Evolutionary conservation across 2,329 filamentous ascomycete species (phyloP), one percentile per base, ranked within the genome.

Genomic region (Tolypocladium cylindrosporum): DNA sequence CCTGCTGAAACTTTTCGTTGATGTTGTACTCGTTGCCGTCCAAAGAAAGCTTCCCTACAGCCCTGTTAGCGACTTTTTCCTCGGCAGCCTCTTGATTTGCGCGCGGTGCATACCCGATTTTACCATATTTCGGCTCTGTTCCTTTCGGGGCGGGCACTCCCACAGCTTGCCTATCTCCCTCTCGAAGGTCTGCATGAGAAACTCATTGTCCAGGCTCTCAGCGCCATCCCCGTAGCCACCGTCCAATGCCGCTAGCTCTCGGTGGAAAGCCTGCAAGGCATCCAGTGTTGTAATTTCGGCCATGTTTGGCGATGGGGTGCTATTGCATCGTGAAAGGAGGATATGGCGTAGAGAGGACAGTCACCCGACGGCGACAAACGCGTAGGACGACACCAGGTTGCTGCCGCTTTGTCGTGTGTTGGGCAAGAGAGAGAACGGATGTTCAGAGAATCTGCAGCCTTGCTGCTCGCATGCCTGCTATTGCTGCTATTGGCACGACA

Each of bases 1-100:
- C 85, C 71, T 96, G 88, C 68, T 93, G 86, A 73, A 99, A 97
- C 61, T 91, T 86, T 58, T 89, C 82, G 73, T 96, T 97, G 75
- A 99, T 78, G 27, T 81, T 77, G 72, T 91, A 97, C 66, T 92
- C 84, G 40, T 84, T 81, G 61, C 86, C 87, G 64, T 83, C 82
- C 59, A 96, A 75, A 40, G 77, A 84, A 64, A 97, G 79, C 69
- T 89, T 92, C 59, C 90, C 91, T 94, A 64, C 57, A 6, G n/a
- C 37, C 43, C 41, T 36, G 53, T 68, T 53, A 65, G 61, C 58
- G 59, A 52, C 24, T 8, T 24, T 14, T 4, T 13, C 3, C 31
- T 21, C 16, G 9, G 45, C 4, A 55, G 16, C 31, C 21, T 51
- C 42, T 58, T 36, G 36, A 57, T 24, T 50, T 57, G 51, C 21